Conservation (phyloP, 208 protist genomes). For the Trypanosoma brucei region DNA sequence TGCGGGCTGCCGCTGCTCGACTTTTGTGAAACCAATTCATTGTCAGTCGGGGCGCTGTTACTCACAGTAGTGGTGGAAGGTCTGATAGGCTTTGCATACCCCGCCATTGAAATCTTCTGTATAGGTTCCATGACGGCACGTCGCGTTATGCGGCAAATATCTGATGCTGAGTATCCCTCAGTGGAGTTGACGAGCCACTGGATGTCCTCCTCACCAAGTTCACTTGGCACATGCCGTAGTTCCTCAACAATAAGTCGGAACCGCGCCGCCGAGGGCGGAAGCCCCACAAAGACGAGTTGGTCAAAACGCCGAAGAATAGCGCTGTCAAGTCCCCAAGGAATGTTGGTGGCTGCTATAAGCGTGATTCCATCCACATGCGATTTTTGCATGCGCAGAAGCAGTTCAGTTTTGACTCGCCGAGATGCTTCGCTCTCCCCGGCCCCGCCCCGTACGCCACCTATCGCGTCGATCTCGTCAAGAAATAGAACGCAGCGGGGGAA, state of each 20-base stretch:
- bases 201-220: constrained; percentile 36
- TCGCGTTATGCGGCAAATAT: constrained; percentile 86
- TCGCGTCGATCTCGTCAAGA: constrained; percentile 93
- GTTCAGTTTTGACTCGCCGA: constrained; percentile 98
- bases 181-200: constrained; percentile 34
- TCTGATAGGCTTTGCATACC: constrained; percentile 12
- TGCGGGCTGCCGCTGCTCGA: not conserved
- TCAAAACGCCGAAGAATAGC: constrained; percentile 88
- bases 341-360: constrained; percentile 89
- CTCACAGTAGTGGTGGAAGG: too few species aligned
- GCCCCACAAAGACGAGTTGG: constrained; percentile 77
- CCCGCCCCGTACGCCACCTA: constrained; percentile 72
- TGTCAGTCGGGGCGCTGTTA: not conserved
- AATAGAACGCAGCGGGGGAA: constrained; percentile 81
- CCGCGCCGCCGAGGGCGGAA: constrained; percentile 45
- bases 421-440: constrained; percentile 80
- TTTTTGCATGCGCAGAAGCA: constrained; percentile 94
- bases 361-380: constrained; percentile 39
- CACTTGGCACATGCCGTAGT: constrained; percentile 35
- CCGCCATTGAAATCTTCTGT: constrained; percentile 56
- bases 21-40: constrained; percentile 3
- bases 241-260: constrained; percentile 27
- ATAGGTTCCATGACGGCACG: constrained; percentile 94
- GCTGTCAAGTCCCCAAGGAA: constrained; percentile 89
- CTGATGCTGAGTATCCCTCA: constrained; percentile 88